Conservation (phyloP, 1,139 yeast species). For the Magnusiomyces paraingens region DNA sequence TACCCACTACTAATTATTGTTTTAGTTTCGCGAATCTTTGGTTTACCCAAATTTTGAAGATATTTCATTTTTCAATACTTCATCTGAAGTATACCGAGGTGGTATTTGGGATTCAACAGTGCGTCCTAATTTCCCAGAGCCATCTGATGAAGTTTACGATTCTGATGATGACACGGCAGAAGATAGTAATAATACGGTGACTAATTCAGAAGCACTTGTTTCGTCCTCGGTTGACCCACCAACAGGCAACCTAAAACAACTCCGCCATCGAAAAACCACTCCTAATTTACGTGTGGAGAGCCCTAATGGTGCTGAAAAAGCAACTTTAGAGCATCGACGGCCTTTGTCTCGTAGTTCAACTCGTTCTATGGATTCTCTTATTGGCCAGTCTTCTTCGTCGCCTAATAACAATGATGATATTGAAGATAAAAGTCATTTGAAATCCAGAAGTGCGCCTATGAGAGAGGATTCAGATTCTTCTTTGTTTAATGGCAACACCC, state of each 20-base stretch:
- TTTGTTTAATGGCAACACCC: too few relatives aligned
- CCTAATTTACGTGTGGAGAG: slow-evolving; percentile 7
- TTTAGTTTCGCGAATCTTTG: slow-evolving; percentile 54
- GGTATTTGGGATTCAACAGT: slow-evolving; percentile 62
- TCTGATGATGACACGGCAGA: neutral
- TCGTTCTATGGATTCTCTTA: slow-evolving; percentile 3
- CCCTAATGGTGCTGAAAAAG: neutral
- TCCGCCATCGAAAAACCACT: slow-evolving; percentile 12
- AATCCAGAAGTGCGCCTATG: too few relatives aligned
- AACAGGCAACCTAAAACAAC: neutral
- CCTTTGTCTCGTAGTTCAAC: neutral
- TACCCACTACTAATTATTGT: slow-evolving; percentile 2
- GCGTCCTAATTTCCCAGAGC: slow-evolving; percentile 1
- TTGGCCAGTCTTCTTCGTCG: neutral
- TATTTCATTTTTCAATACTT: slow-evolving; percentile 59
- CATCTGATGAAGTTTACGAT: neutral
- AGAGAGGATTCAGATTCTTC: too few relatives aligned
- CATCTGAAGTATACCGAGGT: slow-evolving; percentile 69
- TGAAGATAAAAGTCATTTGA: too few relatives aligned
- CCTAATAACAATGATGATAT: neutral
- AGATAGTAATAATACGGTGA: neutral
- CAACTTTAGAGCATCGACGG: neutral
- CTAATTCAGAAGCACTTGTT: neutral
- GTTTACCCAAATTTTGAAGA: slow-evolving; percentile 91
- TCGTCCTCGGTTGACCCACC: neutral